phyloP scores from a whole-genome alignment of 768 basidiomycete genomes.

The Tephrocybe sp. region DNA sequence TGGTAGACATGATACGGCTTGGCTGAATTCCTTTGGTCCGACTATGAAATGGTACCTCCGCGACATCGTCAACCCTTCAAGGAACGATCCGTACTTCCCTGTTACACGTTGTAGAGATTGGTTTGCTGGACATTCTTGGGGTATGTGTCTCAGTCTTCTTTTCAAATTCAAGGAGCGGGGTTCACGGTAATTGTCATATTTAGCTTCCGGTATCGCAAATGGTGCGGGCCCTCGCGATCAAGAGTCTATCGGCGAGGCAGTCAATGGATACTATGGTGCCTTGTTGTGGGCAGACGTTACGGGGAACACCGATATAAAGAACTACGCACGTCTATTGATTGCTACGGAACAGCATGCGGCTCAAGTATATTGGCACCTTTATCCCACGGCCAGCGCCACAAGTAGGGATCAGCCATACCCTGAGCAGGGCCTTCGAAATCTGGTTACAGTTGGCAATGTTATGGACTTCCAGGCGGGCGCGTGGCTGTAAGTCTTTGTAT shows the following conservation, averaged over 20 bases:
- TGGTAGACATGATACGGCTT: conserved; percentile 21
- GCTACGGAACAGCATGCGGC: conserved; percentile 34
- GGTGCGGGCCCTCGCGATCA: conserved; percentile 32
- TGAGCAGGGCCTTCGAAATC: conserved; percentile 24
- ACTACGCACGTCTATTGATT: conserved; percentile 30
- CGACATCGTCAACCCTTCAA: conserved; percentile 33
- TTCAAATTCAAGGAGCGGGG: neutral
- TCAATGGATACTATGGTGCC: conserved; percentile 35
- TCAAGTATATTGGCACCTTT: conserved; percentile 35
- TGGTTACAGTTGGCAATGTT: conserved; percentile 35
- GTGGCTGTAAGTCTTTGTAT: conserved; percentile 27
- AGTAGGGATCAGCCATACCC: conserved; percentile 35
- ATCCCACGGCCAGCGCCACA: conserved; percentile 27
- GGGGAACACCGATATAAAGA: conserved; percentile 28
- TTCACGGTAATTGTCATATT: neutral
- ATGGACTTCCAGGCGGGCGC: conserved; percentile 33
- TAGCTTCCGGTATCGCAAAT: conserved; percentile 33
- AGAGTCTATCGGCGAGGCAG: conserved; percentile 32
- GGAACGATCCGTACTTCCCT: conserved; percentile 28
- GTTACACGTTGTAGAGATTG: conserved; percentile 31
- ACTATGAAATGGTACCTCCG: conserved; percentile 28
- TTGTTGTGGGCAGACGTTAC: conserved; percentile 30
- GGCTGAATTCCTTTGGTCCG: conserved; percentile 24
- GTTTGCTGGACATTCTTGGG: conserved; percentile 38
- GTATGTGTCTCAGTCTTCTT: conserved; percentile 15